Base-by-base conservation (phyloP, 1,284 basidiomycete genomes). In the Coriolopsis trogii region DNA sequence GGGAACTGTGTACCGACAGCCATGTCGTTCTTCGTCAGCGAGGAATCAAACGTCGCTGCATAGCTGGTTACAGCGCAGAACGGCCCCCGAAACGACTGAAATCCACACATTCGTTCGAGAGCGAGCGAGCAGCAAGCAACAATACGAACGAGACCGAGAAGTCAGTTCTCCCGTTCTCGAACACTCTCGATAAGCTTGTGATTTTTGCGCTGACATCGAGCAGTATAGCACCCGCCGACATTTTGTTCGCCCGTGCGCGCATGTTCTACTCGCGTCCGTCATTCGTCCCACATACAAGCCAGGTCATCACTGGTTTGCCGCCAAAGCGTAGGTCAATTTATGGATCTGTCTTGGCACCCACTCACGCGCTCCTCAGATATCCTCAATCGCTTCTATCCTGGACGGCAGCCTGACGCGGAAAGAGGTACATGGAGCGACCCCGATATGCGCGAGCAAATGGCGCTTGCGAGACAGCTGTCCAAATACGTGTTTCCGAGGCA, bases 401-500 rank as follows among this genome's bases (percentile, higher is more conserved):
- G 77, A 0, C 77, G 75, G 64, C 61, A 50, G 23, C 67, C 62
- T 38, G 67, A 65, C 38, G 41, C 55, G 23, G 50, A 66, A 30
- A 61, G 64, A 26, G 59, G 47, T 1, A 51, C 56, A 6, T 70
- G 71, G 51, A 59, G 67, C 12, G 74, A 79, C 39, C 73, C 74
- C 1, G 76, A 81, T 55, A 68, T 74, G 20, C 70, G 67, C 12
- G 63, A 71, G 48, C 77, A 79, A 58, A 74, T 70, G 42, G 73
- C 73, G 38, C 66, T 79, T 47, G 78, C 80, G 1, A 78, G 89
- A 20, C 85, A 85, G 60, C 67, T 92, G 2, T 76, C 85, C 20
- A 94, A 93, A 71, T 91, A 95, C 64, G 73, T 96, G 0, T 95
- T 95, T 61, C 85, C 92, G 6, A 77, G 84, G 25, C 89, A 93